These are phyloP conservation scores for Yamadazyma olivae DNA, from an alignment of 805 yeast genomes.

Conservation along the genomic window DNA sequence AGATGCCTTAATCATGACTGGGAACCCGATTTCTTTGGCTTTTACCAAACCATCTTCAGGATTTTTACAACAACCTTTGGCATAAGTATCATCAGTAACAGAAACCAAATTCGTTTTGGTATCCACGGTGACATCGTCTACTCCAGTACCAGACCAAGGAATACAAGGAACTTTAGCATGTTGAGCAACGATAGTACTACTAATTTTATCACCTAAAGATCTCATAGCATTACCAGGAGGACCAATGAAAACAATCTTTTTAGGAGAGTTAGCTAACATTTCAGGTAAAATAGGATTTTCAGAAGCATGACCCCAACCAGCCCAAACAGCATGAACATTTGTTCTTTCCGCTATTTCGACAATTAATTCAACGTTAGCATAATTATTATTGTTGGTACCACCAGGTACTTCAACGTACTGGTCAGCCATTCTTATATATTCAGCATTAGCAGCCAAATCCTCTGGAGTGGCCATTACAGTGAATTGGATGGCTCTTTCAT, in stretches of 20 bases:
- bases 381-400: constrained; percentile 97
- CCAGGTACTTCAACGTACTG: constrained; percentile 98
- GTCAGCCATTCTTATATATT: constrained; percentile 98
- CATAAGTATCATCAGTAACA: constrained; percentile 79
- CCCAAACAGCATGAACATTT: constrained; percentile 98
- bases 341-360: constrained; percentile 97
- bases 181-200: constrained; percentile 98
- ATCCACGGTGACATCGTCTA: constrained; percentile 75
- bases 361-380: constrained; percentile 95
- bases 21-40: constrained; percentile 90
- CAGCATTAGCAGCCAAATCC: constrained; percentile 94
- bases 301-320: constrained; percentile 99
- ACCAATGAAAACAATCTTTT: constrained; percentile 90
- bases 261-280: constrained; percentile 86
- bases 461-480: constrained; percentile 99
- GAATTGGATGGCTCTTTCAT: constrained; percentile 89
- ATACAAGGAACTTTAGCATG: constrained; percentile 98
- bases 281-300: constrained; percentile 96
- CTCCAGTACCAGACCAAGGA: constrained; percentile 99
- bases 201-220: constrained; percentile 97
- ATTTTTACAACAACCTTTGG: constrained; percentile 79
- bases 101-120: constrained; percentile 73
- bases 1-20: constrained; percentile 98
- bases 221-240: constrained; percentile 99
- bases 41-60: constrained; percentile 88